Conservation (phyloP, 2,329 filamentous ascomycete genomes). For the Magnaporthales sp. region DNA sequence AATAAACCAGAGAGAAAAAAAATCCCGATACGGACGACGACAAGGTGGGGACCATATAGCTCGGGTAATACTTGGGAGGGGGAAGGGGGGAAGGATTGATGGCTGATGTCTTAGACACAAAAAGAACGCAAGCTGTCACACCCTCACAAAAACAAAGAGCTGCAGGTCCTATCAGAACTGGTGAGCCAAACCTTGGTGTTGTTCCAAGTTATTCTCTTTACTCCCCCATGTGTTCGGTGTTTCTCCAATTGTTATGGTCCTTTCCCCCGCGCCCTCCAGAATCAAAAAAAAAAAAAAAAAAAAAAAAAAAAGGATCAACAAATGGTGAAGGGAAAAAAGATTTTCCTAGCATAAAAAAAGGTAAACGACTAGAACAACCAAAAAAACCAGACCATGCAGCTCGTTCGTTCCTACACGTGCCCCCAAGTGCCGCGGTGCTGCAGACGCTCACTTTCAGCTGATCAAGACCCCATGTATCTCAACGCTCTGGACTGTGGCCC, state of each 20-base stretch:
- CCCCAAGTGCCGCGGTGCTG: neutral
- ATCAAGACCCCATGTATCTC: neutral
- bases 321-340: no score
- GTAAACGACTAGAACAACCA: neutral
- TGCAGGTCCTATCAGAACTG: neutral
- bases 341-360: no score
- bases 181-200: neutral
- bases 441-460: neutral
- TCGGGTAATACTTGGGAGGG: neutral
- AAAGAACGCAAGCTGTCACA: neutral
- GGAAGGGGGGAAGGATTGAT: neutral
- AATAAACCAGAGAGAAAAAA: no score
- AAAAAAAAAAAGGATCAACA: neutral
- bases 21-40: neutral
- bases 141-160: neutral
- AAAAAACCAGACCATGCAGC: neutral
- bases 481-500: neutral
- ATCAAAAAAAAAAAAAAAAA: neutral
- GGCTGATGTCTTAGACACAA: neutral
- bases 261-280: neutral
- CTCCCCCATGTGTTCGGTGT: neutral
- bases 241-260: neutral
- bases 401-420: neutral
- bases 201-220: slow-evolving; percentile 5
- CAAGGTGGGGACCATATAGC: neutral